Base-by-base conservation (phyloP, 306 rosid genomes). In the Alnus rubra region DNA sequence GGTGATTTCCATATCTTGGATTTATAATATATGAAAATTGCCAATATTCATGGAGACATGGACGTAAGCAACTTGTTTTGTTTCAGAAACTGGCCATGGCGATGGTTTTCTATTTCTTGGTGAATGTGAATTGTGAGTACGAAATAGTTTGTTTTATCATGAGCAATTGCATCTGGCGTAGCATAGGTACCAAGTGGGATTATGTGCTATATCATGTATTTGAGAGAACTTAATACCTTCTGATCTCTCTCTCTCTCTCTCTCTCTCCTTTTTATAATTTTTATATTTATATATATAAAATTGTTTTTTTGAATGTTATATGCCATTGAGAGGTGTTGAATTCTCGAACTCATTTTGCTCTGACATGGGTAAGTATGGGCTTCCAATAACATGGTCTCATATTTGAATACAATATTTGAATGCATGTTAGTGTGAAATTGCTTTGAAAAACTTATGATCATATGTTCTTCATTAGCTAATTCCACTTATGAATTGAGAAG, bases 181-280 rank as follows among this genome's bases (percentile, higher is more conserved):
- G 15, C 67, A 48, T 71, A 76, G 49, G 51, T 67, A 67, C 69
- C 69, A 31, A 62, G 18, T 62, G 69, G 39, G 42, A 58, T 9
- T 10, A 31, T 31, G 18, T 31, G 16, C 9, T 19, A 7, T 19
- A 58, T 58, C 13, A 9, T 58, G 14, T 23, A 8, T 64, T 13
- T 14, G 10, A 64, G 45, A 35, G 50, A 44, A 67, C 15, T 67
- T 67, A 31, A 42, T 59, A 23, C 65, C 65, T 59, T 59, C 39
- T 59, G 39, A 59, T 59, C 1, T 59, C 45, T 42, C 45, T 42
- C 8, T 42, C 45, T 33, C 37, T 33, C 28, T 23, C 28, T 23
- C 28, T 23, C 28, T 23, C 28, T 23, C 28, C 44, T 39, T 5
- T 39, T 5, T 39, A 4, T 39, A 39, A 39, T 56, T 56, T 63